phyloP scores from a whole-genome alignment of 2,329 filamentous ascomycete genomes.

The Cordyceps cicadae region DNA sequence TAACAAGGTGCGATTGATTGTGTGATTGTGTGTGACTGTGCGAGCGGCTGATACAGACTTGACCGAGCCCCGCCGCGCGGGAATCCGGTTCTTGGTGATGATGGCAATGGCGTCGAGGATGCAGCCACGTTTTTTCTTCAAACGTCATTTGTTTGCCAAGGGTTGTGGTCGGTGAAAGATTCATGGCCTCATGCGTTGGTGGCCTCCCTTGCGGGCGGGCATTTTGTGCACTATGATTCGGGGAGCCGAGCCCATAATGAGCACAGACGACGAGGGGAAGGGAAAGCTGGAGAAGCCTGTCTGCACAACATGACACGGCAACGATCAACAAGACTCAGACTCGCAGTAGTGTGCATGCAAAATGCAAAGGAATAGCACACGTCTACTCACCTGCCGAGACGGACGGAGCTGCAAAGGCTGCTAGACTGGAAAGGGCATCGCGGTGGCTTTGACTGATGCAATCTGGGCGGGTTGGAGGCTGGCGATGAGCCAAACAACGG shows the following conservation, averaged over 20 bases:
- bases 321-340: background rate
- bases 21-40: background rate
- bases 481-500: background rate
- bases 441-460: background rate
- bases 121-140: background rate
- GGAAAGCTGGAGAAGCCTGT: background rate
- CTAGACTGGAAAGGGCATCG: constrained; percentile 6
- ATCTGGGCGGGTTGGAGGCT: background rate
- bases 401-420: background rate
- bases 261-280: background rate
- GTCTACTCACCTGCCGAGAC: background rate
- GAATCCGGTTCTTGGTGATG: background rate
- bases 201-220: background rate
- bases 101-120: background rate
- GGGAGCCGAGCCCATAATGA: background rate
- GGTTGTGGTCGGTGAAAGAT: background rate
- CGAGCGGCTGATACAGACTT: background rate
- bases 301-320: background rate
- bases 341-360: background rate
- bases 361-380: background rate
- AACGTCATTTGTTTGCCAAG: background rate
- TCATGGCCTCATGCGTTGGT: background rate
- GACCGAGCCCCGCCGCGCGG: background rate
- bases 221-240: background rate
- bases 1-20: background rate